These are phyloP conservation scores for Simplicillium sp. DNA, from an alignment of 2,329 filamentous ascomycete species.

Conservation along the genomic window DNA sequence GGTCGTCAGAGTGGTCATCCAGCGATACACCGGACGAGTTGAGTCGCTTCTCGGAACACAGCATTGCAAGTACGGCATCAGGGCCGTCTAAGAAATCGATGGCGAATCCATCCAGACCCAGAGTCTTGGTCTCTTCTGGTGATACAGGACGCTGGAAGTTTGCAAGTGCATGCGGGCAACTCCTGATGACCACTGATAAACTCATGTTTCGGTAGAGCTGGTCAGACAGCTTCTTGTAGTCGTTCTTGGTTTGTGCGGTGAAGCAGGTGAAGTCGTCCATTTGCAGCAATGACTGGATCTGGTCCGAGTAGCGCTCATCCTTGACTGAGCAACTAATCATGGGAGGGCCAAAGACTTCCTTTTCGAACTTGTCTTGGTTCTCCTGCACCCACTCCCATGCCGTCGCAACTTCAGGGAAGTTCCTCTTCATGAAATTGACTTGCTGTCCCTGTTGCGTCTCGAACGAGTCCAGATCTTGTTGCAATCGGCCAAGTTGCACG, in stretches of 20 bases:
- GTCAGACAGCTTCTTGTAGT: conserved; percentile 64
- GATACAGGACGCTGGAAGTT: conserved; percentile 46
- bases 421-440: conserved; percentile 50
- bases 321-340: conserved; percentile 73
- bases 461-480: conserved; percentile 47
- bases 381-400: conserved; percentile 78
- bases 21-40: conserved; percentile 59
- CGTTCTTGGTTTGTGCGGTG: conserved; percentile 64
- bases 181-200: conserved; percentile 65
- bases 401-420: conserved; percentile 53
- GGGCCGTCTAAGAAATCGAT: conserved; percentile 75
- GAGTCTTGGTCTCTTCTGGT: conserved; percentile 37
- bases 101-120: conserved; percentile 73
- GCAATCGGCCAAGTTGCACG: conserved; percentile 24
- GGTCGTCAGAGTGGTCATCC: conserved; percentile 52
- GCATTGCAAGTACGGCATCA: conserved; percentile 74
- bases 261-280: conserved; percentile 53
- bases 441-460: conserved; percentile 70
- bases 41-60: conserved; percentile 65
- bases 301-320: conserved; percentile 54
- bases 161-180: conserved; percentile 43
- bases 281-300: conserved; percentile 42
- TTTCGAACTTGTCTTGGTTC: conserved; percentile 60
- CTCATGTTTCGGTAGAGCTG: conserved; percentile 54
- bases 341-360: conserved; percentile 71